A percentile compares a stretch with the other conserved stretches of the same genome.
Conservation (phyloP, 2,329 filamentous ascomycete species). For the Pseudocercospora crystallina region DNA sequence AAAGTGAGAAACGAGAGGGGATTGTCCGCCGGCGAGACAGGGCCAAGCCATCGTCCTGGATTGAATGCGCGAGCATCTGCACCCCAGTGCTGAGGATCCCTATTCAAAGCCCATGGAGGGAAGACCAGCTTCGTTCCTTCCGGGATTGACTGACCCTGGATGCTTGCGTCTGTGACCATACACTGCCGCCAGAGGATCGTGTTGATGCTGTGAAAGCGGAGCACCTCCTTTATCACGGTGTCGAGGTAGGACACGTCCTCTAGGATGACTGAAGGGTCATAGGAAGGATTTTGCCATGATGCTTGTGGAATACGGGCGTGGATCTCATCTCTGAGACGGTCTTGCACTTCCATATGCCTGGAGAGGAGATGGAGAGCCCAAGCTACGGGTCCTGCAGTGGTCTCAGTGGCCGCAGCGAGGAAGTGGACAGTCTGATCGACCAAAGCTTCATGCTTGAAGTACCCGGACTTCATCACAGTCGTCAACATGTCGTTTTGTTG, state of each 20-base stretch:
- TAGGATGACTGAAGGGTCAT: not conserved
- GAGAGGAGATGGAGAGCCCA: conserved; percentile 19
- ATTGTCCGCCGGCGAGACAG: not conserved
- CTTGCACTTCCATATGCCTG: conserved; percentile 8
- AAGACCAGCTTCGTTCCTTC: conserved; percentile 8
- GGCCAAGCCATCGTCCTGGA: conserved; percentile 10
- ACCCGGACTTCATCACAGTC: conserved; percentile 6
- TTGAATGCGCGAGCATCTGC: conserved; percentile 6
- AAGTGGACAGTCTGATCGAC: conserved; percentile 15
- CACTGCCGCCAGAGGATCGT: conserved; percentile 17
- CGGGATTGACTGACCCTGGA: conserved; percentile 2
- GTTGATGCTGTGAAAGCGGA: conserved; percentile 20
- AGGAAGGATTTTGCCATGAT: not conserved
- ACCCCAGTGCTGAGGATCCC: conserved; percentile 9
- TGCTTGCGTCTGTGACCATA: not conserved
- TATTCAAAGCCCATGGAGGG: conserved; percentile 7
- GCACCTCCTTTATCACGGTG: conserved; percentile 17
- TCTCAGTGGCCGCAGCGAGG: conserved; percentile 16
- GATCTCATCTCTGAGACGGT: conserved; percentile 15
- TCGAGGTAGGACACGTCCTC: conserved; percentile 9
- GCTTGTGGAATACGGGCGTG: not conserved
- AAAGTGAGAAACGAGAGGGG: conserved; percentile 9
- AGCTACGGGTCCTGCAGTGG: conserved; percentile 3
- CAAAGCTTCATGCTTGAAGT: conserved; percentile 7
- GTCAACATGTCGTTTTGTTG: conserved; percentile 10